Conservation (phyloP, 2,329 filamentous ascomycete genomes). For the Colletotrichum cuscutae region DNA sequence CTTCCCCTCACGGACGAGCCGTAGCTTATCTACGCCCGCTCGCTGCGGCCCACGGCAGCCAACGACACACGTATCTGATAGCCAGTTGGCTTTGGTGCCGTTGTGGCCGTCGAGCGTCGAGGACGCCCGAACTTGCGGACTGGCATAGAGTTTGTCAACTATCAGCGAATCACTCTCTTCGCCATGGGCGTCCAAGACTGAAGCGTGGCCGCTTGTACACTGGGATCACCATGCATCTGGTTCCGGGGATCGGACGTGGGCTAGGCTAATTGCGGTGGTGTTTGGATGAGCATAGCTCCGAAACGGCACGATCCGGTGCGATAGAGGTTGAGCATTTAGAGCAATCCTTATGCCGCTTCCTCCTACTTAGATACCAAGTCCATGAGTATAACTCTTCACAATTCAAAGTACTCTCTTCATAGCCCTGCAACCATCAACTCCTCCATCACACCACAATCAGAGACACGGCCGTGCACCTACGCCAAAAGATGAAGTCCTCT, state of each 20-base stretch:
- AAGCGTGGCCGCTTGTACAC: slow-evolving; percentile 1
- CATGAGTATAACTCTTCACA: background rate
- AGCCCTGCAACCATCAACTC: background rate
- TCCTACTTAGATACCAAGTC: background rate
- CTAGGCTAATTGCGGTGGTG: background rate
- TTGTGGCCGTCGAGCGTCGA: background rate
- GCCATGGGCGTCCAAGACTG: background rate
- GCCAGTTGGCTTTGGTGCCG: slow-evolving; percentile 1
- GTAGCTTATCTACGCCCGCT: slow-evolving; percentile 17
- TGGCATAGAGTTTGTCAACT: background rate
- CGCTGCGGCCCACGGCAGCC: background rate
- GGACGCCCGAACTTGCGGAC: background rate
- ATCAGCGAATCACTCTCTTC: background rate
- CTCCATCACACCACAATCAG: background rate
- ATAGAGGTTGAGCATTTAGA: background rate
- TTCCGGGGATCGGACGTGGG: slow-evolving; percentile 29
- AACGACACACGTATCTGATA: background rate
- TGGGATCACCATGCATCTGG: slow-evolving; percentile 22
- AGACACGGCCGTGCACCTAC: background rate
- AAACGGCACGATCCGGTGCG: background rate
- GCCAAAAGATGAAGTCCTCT: slow-evolving; percentile 13
- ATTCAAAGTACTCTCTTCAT: background rate
- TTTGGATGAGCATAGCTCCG: slow-evolving; percentile 2
- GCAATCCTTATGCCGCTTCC: background rate
- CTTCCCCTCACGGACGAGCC: slow-evolving; percentile 2